Conservation (phyloP, 176 grass and related monocot species). For the Phragmites australis region DNA sequence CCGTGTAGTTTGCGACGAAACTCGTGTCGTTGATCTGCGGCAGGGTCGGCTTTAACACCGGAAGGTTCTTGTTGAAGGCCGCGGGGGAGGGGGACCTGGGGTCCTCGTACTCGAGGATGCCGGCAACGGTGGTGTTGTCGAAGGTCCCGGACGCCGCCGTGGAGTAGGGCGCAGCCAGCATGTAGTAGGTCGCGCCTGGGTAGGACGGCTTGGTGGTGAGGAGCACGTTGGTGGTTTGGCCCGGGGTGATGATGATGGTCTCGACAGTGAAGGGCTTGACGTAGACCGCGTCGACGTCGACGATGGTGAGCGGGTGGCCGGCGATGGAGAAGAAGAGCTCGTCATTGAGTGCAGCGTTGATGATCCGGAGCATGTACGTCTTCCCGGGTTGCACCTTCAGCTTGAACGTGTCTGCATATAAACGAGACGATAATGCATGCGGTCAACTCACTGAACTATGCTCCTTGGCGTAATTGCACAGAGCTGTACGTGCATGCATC, state of each 20-base stretch:
- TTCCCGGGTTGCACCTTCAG: conserved; percentile 57
- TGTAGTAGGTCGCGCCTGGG: conserved; percentile 54
- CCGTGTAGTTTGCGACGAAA: conserved; percentile 53
- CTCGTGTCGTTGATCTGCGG: conserved; percentile 55
- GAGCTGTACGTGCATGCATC: neutral
- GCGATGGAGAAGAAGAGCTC: conserved; percentile 81
- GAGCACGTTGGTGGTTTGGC: conserved; percentile 67
- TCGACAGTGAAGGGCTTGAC: conserved; percentile 61
- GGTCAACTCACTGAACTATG: neutral
- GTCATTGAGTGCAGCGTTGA: conserved; percentile 79
- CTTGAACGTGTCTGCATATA: conserved; percentile 64
- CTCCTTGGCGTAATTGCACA: neutral
- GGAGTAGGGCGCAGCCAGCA: conserved; percentile 57
- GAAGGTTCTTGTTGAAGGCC: conserved; percentile 53
- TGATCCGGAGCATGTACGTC: conserved; percentile 74
- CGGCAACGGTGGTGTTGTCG: conserved; percentile 66
- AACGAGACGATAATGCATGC: neutral
- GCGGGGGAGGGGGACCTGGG: conserved; percentile 14
- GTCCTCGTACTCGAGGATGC: conserved; percentile 65
- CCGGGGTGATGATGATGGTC: conserved; percentile 55
- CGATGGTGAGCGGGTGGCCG: conserved; percentile 57
- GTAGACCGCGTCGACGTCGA: conserved; percentile 70
- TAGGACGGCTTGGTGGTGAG: conserved; percentile 58
- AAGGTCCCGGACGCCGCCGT: conserved; percentile 45
- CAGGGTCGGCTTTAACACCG: conserved; percentile 34